Conservation (phyloP, 495 filamentous ascomycete species). For the Lasiosphaeria hispida region DNA sequence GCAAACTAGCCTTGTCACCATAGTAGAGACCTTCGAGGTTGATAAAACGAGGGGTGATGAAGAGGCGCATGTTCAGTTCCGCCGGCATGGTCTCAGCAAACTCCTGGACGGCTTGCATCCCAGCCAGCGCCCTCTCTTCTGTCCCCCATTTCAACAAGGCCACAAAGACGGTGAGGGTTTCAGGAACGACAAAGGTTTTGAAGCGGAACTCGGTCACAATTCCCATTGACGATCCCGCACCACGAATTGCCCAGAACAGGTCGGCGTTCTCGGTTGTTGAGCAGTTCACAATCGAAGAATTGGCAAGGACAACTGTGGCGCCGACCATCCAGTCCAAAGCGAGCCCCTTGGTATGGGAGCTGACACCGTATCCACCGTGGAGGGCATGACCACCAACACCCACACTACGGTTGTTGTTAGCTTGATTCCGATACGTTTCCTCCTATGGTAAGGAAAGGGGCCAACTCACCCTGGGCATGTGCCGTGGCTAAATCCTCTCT, state of each 20-base stretch:
- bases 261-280: constrained; percentile 45
- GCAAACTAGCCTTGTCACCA: constrained; percentile 36
- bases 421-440: background rate
- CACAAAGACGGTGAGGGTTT: constrained; percentile 42
- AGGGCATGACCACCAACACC: constrained; percentile 44
- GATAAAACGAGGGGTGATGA: constrained; percentile 37
- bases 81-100: constrained; percentile 40
- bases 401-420: constrained; percentile 30
- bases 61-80: constrained; percentile 47
- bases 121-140: constrained; percentile 19
- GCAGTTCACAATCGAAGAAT: constrained; percentile 38
- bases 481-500: constrained; percentile 44
- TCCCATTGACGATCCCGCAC: constrained; percentile 44
- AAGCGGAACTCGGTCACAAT: constrained; percentile 44
- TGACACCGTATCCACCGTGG: constrained; percentile 45
- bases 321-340: constrained; percentile 46
- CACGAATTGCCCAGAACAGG: constrained; percentile 46
- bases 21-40: constrained; percentile 46
- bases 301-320: constrained; percentile 43
- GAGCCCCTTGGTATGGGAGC: constrained; percentile 43
- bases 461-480: constrained; percentile 44
- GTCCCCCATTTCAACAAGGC: constrained; percentile 33
- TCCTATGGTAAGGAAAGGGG: background rate
- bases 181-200: constrained; percentile 42
- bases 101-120: constrained; percentile 40